Base-by-base conservation (phyloP, 1,284 basidiomycete species). In the Cryptococcus floricola region DNA sequence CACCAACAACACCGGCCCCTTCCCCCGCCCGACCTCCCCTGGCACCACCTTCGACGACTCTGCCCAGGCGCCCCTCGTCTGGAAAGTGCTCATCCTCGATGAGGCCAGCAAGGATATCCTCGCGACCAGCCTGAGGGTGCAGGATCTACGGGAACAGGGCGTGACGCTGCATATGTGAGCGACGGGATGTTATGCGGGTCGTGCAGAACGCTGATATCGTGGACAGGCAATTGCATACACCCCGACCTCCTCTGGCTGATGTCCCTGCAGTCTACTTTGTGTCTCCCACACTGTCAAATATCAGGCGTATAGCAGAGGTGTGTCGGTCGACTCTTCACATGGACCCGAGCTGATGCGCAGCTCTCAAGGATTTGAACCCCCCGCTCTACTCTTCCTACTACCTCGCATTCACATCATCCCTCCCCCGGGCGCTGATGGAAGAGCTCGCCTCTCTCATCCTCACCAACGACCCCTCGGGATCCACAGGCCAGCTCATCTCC, bases 181-280 rank as follows among this genome's bases (percentile, higher is more conserved):
- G 13, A n/a, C 9, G 23, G 8, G n/a, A 3, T 6, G 27, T n/a
- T 19, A 6, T 9, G 42, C 19, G 19, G 8, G 5, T 13, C 28
- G 38, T 25, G 23, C 25, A 34, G 31, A 23, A 34, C 39, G 37
- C 41, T 37, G 46, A 54, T 8, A 38, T 8, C 16, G 25, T 34
- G 23, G 31, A 51, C 67, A 96, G 92, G 65, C 95, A 97, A 79
- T 79, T 98, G 12, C 92, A 98, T 73, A 86, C 92, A 0, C 80
- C 86, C 49, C 84, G 96, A 54, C 96, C 96, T 16, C 83, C 93
- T 12, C 78, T 99, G 39, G 85, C 89, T 2, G 96, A 99, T 72
- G 96, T 99, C 0, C 96, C 96, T 7, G 94, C 96, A 0, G 85
- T 98, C 31, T 99, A 98, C 80, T 96, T 99, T 74, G 89, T 98